Base-by-base conservation (phyloP, 129 eudicot genomes). In the Helichrysum umbraculigerum region DNA sequence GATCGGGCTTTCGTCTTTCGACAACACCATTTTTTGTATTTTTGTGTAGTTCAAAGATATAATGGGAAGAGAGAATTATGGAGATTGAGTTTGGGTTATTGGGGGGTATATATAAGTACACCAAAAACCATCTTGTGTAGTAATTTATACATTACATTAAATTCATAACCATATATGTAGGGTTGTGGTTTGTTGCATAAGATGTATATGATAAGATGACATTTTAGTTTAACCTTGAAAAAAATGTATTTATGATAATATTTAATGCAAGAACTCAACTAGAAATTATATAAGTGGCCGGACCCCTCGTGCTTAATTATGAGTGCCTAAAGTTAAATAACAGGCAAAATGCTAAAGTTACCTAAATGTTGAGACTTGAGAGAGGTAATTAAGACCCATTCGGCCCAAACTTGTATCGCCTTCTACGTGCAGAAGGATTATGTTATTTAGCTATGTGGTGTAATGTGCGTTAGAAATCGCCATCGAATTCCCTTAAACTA, bases 11-110 rank as follows among this genome's bases (percentile, higher is more conserved):
- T 81, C 78, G 0, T 78, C 79, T 20, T 58, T 76, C 0, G 82
- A 69, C 25, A 52, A 74, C 15, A 74, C 78, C 87, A 88, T 88
- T 65, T 32, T 71, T 47, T 47, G 16, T 62, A 4, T 14, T 88
- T 65, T 32, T 71, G 34, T 47, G 16, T 62, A 4, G 14, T 70
- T 66, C 1, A 9, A 33, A 52, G 85, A 70, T 44, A 54, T 39
- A 44, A 33, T 32, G 60, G n/a, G 61, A 50, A 21, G 14, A 25
- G 35, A 10, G 69, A 28, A 69, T 8, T 28, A n/a, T 44, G 17
- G 3, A 59, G 17, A 6, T 5, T n/a, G 63, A 50, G 52, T 32
- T 75, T 32, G 44, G 16, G 33, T 32, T 6, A 41, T 25, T 41
- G 12, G 47, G 47, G 14, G 47, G 47, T 39, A 39, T 39, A 7